Evolutionary conservation across 2,329 filamentous ascomycete species (phyloP).

Genomic region (Orbilia quercus): DNA sequence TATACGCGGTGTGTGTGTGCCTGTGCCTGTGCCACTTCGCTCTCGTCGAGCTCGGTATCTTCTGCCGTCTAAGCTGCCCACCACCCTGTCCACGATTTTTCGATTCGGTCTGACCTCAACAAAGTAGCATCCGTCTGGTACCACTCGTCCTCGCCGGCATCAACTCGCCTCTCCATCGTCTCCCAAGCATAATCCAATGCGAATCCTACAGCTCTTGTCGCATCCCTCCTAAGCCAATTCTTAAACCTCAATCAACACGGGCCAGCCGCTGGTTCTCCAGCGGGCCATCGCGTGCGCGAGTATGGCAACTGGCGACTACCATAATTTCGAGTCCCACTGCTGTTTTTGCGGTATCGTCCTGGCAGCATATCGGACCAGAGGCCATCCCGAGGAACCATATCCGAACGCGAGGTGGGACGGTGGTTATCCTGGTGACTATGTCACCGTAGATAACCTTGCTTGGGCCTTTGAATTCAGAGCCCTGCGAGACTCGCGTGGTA

Average conservation of each 20-base stretch:
- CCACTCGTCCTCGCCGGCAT: too few relatives aligned
- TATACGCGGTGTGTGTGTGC: too few relatives aligned
- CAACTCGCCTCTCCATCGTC: background rate
- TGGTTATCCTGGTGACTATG: conserved; percentile 53
- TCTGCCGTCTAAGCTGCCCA: too few relatives aligned
- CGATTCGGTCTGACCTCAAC: background rate
- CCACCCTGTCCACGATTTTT: too few relatives aligned
- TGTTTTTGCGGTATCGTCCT: conserved; percentile 54
- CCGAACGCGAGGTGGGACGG: conserved; percentile 53
- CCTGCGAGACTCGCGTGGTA: conserved; percentile 52
- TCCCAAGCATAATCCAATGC: background rate
- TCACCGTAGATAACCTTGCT: conserved; percentile 48
- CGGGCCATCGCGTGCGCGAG: conserved; percentile 29
- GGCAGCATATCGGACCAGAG: conserved; percentile 50
- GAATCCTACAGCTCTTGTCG: background rate
- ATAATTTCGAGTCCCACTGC: conserved; percentile 54
- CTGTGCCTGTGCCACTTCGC: too few relatives aligned
- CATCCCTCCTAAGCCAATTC: background rate
- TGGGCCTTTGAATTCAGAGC: conserved; percentile 56
- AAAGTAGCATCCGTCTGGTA: background rate
- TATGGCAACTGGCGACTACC: conserved; percentile 48
- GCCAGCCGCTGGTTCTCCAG: background rate
- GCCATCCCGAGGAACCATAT: conserved; percentile 43
- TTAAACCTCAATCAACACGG: too few relatives aligned
- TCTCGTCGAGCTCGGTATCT: too few relatives aligned